Evolutionary conservation across 73 alveolate genomes (phyloP).

Genomic region (Paramecium sexaurelia): DNA sequence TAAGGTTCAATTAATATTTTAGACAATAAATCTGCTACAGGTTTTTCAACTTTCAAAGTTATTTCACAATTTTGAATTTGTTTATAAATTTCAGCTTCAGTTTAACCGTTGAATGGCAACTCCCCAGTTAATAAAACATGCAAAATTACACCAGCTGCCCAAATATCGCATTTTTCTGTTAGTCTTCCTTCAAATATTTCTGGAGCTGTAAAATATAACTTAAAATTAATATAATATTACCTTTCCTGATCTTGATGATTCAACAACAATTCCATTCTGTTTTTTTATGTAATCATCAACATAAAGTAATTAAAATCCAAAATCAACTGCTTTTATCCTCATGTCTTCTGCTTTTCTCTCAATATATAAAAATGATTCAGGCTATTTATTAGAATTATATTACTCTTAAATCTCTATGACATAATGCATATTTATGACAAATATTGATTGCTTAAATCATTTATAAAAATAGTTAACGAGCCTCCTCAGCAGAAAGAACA

Average conservation of each 20-base stretch:
- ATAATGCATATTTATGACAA: slow-evolving; percentile 54
- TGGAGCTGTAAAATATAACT: slow-evolving; percentile 75
- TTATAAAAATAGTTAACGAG: neutral
- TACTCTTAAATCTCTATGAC: slow-evolving; percentile 51
- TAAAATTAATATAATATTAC: neutral
- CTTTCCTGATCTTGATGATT: slow-evolving; percentile 13
- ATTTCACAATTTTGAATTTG: neutral
- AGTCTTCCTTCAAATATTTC: slow-evolving; percentile 61
- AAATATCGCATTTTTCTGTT: slow-evolving; percentile 58
- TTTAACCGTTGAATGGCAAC: slow-evolving; percentile 33
- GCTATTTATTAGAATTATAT: neutral
- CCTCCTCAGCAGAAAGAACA: slow-evolving; percentile 21
- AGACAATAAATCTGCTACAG: neutral
- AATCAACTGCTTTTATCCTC: slow-evolving; percentile 13
- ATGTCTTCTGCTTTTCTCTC: slow-evolving; percentile 27
- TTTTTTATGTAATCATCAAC: slow-evolving; percentile 49
- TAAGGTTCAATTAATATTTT: neutral
- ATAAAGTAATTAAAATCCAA: slow-evolving; percentile 35
- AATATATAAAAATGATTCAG: slow-evolving; percentile 56
- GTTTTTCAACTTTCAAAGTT: slow-evolving; percentile 24
- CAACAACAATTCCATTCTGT: slow-evolving; percentile 24
- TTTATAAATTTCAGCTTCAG: neutral
- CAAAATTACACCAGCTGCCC: slow-evolving; percentile 52
- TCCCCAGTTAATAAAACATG: slow-evolving; percentile 47
- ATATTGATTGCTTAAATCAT: neutral